Evolutionary conservation across 768 basidiomycete genomes (phyloP).

Genomic region (Lentinus tigrinus): DNA sequence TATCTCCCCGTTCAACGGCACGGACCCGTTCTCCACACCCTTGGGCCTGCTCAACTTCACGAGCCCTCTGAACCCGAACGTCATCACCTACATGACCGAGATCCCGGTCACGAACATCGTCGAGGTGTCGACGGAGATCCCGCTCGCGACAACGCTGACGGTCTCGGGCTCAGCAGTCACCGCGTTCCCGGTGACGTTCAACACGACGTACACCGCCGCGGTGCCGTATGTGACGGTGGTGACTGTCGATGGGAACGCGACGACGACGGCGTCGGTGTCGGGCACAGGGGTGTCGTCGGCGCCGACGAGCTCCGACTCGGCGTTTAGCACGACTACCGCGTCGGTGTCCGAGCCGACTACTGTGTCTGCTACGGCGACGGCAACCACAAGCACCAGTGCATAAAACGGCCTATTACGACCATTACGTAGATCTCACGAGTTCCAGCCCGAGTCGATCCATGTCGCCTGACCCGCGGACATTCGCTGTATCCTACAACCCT

Average conservation of each 20-base stretch:
- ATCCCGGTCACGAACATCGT: background rate
- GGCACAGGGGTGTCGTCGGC: no score
- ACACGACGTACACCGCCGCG: background rate
- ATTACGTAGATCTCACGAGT: no score
- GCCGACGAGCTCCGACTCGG: background rate
- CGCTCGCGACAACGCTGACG: background rate
- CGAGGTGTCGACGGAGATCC: background rate
- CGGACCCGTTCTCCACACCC: no score
- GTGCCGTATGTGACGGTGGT: background rate
- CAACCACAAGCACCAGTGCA: background rate
- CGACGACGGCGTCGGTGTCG: background rate
- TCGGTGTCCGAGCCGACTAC: background rate
- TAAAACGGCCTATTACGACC: no score
- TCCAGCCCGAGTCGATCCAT: no score
- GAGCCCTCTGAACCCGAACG: background rate
- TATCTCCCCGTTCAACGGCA: no score
- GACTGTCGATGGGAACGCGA: background rate
- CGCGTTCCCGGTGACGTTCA: background rate
- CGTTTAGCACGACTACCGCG: background rate
- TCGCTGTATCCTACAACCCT: no score
- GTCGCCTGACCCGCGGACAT: no score
- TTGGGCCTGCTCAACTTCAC: no score
- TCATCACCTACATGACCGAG: background rate
- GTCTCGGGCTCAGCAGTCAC: background rate
- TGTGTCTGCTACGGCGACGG: background rate